Evolutionary conservation across 2,329 filamentous ascomycete genomes (phyloP).

Genomic region (Aspergillus sp.): DNA sequence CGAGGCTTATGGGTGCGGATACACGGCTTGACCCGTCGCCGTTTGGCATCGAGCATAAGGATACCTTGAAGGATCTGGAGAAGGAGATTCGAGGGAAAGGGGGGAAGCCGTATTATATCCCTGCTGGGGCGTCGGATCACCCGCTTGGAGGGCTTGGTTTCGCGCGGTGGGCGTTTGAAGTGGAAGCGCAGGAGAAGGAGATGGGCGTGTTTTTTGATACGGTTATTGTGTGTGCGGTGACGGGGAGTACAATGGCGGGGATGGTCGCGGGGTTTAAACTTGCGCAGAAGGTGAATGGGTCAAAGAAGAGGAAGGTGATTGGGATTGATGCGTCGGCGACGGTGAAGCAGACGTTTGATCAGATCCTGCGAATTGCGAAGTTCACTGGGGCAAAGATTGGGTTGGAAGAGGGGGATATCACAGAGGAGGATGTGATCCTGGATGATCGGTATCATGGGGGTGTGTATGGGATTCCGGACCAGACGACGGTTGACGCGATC

Average conservation of each 20-base stretch:
- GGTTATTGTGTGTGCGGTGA: constrained; percentile 68
- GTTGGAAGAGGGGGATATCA: constrained; percentile 59
- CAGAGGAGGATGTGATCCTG: constrained; percentile 36
- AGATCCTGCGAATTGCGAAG: constrained; percentile 67
- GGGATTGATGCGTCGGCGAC: constrained; percentile 67
- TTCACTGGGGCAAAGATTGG: constrained; percentile 65
- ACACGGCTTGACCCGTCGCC: constrained; percentile 58
- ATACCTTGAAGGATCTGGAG: constrained; percentile 55
- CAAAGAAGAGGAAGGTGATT: constrained; percentile 54
- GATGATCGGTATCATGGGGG: constrained; percentile 9
- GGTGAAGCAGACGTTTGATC: constrained; percentile 61
- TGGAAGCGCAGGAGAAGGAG: constrained; percentile 62
- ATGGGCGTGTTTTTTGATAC: constrained; percentile 67
- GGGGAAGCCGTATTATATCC: constrained; percentile 69
- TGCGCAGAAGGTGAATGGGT: constrained; percentile 42
- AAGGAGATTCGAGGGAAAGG: constrained; percentile 55
- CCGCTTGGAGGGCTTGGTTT: constrained; percentile 70
- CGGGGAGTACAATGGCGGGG: constrained; percentile 68
- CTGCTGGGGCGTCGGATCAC: constrained; percentile 69
- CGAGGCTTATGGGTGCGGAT: constrained; percentile 66
- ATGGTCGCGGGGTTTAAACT: constrained; percentile 73
- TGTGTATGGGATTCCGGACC: constrained; percentile 10
- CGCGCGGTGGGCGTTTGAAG: constrained; percentile 69
- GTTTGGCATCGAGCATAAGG: constrained; percentile 70
- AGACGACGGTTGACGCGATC: constrained; percentile 8